Evolutionary conservation across 2,329 filamentous ascomycete species (phyloP).

Genomic region (Pseudopithomyces chartarum): DNA sequence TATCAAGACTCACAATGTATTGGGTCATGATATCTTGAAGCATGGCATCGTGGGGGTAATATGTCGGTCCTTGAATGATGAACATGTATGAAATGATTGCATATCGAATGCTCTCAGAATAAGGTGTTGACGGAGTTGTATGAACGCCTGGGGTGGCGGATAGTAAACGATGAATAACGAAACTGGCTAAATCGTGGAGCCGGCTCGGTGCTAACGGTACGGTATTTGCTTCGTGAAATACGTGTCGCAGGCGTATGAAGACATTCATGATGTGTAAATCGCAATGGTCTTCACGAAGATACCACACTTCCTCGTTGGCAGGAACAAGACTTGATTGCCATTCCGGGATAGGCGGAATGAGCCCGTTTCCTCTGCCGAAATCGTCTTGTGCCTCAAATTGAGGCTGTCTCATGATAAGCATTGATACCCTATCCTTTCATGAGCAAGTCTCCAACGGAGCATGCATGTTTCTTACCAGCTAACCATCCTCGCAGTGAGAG

Average conservation of each 20-base stretch:
- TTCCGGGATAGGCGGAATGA: slow-evolving; percentile 54
- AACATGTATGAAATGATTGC: slow-evolving; percentile 59
- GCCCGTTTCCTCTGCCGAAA: slow-evolving; percentile 54
- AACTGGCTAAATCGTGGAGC: slow-evolving; percentile 62
- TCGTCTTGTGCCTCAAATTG: slow-evolving; percentile 61
- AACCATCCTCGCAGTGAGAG: slow-evolving; percentile 61
- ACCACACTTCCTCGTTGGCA: slow-evolving; percentile 10
- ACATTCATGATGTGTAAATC: slow-evolving; percentile 45
- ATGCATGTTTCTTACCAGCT: slow-evolving; percentile 52
- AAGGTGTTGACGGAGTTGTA: slow-evolving; percentile 21
- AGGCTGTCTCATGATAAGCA: slow-evolving; percentile 59
- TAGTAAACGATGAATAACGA: slow-evolving; percentile 58
- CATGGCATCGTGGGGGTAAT: slow-evolving; percentile 55
- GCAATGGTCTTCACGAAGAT: slow-evolving; percentile 32
- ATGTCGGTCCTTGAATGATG: slow-evolving; percentile 59
- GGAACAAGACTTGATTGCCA: slow-evolving; percentile 49
- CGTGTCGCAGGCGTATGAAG: slow-evolving; percentile 50
- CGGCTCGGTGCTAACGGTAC: slow-evolving; percentile 46
- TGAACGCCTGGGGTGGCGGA: slow-evolving; percentile 17
- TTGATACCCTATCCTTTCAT: slow-evolving; percentile 56
- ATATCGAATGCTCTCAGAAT: slow-evolving; percentile 48
- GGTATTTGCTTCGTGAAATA: slow-evolving; percentile 47
- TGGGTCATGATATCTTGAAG: slow-evolving; percentile 18
- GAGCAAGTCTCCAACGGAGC: neutral
- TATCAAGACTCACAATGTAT: slow-evolving; percentile 17